Conservation (phyloP, 1,284 basidiomycete genomes). For the Ganoderma meredithae region DNA sequence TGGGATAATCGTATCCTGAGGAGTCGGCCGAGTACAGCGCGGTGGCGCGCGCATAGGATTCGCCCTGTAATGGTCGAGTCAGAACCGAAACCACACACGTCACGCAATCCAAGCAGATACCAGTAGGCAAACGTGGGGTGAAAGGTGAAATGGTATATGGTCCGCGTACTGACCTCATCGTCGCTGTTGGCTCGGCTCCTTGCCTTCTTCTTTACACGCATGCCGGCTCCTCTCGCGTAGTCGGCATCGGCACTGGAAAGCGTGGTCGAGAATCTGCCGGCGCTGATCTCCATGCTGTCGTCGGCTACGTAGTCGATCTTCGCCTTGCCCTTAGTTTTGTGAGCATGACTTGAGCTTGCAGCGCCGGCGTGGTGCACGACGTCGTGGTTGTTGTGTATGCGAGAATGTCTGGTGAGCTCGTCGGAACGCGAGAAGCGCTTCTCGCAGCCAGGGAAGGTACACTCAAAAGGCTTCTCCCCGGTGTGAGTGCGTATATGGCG, state of each 20-base stretch:
- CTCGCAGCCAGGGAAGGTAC: constrained; percentile 94
- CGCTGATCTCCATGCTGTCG: constrained; percentile 40
- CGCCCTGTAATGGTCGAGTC: constrained; percentile 47
- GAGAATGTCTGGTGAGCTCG: constrained; percentile 94
- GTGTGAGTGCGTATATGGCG: constrained; percentile 98
- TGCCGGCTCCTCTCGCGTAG: constrained; percentile 28
- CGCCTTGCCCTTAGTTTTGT: constrained; percentile 42
- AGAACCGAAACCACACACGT: too few relatives aligned
- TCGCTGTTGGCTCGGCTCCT: constrained; percentile 79
- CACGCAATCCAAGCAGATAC: constrained; percentile 11
- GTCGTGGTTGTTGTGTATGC: constrained; percentile 80
- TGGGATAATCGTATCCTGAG: constrained; percentile 45
- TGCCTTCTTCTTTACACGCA: constrained; percentile 71
- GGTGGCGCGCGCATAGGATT: constrained; percentile 77
- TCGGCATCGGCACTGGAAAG: constrained; percentile 30
- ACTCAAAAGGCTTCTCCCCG: constrained; percentile 96
- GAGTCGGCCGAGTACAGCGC: constrained; percentile 57
- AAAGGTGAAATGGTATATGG: constrained; percentile 14
- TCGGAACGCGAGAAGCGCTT: constrained; percentile 98
- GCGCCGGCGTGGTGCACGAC: constrained; percentile 33
- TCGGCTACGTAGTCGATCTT: constrained; percentile 47
- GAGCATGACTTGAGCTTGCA: constrained; percentile 29
- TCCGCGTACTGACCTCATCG: constrained; percentile 65
- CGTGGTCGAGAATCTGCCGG: constrained; percentile 25
- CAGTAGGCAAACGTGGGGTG: constrained; percentile 8